These are phyloP conservation scores for Tolypocladium cylindrosporum DNA, from an alignment of 2,329 filamentous ascomycete genomes.

Conservation along the genomic window DNA sequence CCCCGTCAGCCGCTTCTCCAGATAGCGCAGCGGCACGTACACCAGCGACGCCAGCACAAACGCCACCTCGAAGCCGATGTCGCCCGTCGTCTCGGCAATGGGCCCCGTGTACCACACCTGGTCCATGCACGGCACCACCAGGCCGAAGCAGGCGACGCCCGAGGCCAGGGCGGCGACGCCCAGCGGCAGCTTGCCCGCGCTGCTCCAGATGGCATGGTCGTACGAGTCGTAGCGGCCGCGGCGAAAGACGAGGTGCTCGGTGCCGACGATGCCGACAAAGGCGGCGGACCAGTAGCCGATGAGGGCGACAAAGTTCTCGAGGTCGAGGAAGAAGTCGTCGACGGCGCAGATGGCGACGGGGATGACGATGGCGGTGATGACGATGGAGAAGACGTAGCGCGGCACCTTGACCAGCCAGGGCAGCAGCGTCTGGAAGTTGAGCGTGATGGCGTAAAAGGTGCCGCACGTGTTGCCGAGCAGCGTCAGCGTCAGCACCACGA, in stretches of 20 bases:
- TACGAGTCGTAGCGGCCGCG: constrained; percentile 31
- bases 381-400: constrained; percentile 45
- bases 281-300: constrained; percentile 51
- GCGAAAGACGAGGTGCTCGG: constrained; percentile 40
- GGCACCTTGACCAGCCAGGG: constrained; percentile 46
- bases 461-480: constrained; percentile 49
- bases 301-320: constrained; percentile 46
- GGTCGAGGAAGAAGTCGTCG: constrained; percentile 43
- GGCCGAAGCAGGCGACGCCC: constrained; percentile 32
- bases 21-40: constrained; percentile 36
- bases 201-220: constrained; percentile 37
- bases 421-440: constrained; percentile 54
- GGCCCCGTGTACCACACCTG: constrained; percentile 53
- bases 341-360: constrained; percentile 47
- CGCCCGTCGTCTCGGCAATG: constrained; percentile 48
- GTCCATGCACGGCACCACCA: constrained; percentile 50
- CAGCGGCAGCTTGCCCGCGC: constrained; percentile 31
- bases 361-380: constrained; percentile 50
- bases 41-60: constrained; percentile 38
- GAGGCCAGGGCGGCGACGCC: constrained; percentile 37
- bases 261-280: constrained; percentile 38
- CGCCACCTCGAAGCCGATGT: constrained; percentile 57
- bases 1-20: constrained; percentile 28
- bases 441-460: constrained; percentile 51
- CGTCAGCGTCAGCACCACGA: constrained; percentile 46